Percentiles rank a stretch among this genome's conserved stretches.
Conservation (phyloP, 371 early-diverging fungal species). For the Mucor piriformis region DNA sequence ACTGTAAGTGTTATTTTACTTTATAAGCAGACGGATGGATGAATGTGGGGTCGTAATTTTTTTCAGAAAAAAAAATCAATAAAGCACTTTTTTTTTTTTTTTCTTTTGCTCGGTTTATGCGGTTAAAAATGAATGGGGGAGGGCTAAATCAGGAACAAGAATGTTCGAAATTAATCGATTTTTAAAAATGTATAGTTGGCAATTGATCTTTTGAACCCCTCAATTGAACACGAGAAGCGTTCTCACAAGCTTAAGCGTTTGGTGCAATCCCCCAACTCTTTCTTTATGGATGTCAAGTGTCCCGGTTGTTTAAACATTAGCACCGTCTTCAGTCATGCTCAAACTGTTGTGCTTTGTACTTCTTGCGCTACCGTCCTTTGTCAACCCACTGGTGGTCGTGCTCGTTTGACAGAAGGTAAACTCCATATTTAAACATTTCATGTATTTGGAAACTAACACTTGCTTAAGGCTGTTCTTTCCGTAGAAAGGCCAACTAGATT, state of each 20-base stretch:
- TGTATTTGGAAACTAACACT: no score
- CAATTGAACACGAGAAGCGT: constrained; percentile 90
- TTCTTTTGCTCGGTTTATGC: no score
- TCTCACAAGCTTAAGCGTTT: constrained; percentile 99
- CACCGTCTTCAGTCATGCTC: constrained; percentile 98
- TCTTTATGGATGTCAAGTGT: constrained; percentile 99
- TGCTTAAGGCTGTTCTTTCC: constrained; percentile 57
- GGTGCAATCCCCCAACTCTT: constrained; percentile 99
- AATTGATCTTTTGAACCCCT: constrained; percentile 98
- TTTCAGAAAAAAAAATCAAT: neutral
- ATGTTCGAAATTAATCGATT: no score
- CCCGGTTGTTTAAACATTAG: constrained; percentile 96
- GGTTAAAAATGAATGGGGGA: no score
- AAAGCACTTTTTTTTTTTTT: neutral
- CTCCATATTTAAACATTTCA: no score
- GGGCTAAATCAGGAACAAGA: no score
- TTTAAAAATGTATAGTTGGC: constrained; percentile 90
- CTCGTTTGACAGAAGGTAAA: constrained; percentile 95
- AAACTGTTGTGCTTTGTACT: constrained; percentile 96
- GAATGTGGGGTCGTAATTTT: neutral
- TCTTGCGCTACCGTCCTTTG: constrained; percentile 96
- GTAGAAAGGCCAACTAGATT: constrained; percentile 55
- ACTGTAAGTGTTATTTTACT: constrained; percentile 12
- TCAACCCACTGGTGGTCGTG: constrained; percentile 99
- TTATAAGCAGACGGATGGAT: neutral